phyloP scores from a whole-genome alignment of 2,329 filamentous ascomycete species.

The Thielaviopsis ethacetica region DNA sequence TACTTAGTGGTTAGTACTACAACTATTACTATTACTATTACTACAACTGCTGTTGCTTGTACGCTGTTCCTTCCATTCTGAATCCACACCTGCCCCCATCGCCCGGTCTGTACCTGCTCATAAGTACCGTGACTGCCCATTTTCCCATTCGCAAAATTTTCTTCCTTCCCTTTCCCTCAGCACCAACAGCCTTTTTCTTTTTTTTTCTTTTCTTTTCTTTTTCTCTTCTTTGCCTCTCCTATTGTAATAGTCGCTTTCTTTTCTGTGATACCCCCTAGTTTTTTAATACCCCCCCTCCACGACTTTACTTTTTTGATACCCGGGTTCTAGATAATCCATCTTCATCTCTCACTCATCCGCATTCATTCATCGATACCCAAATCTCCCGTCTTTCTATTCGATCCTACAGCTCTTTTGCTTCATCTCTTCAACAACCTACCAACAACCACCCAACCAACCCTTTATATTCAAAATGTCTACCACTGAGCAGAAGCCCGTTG shows the following conservation, averaged over 20 bases:
- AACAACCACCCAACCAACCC: background rate
- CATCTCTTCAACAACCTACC: constrained; percentile 10
- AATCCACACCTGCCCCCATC: constrained; percentile 10
- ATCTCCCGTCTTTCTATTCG: constrained; percentile 21
- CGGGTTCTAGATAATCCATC: constrained; percentile 11
- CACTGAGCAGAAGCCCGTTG: constrained; percentile 49
- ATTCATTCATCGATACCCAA: constrained; percentile 17
- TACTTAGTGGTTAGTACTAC: background rate
- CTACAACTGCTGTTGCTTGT: too few species aligned
- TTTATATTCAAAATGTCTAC: constrained; percentile 49
- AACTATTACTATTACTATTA: too few species aligned
- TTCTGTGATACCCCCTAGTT: constrained; percentile 21
- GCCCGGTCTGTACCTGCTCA: constrained; percentile 17
- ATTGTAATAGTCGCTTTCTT: constrained; percentile 23
- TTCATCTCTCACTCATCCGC: constrained; percentile 11
- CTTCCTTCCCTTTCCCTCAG: constrained; percentile 21
- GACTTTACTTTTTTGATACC: constrained; percentile 12
- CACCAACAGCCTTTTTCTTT: constrained; percentile 17
- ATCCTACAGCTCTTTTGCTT: constrained; percentile 13
- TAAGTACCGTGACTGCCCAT: constrained; percentile 27
- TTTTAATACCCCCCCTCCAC: constrained; percentile 10
- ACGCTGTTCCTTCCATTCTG: background rate
- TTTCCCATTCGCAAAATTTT: constrained; percentile 18
- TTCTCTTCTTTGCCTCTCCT: constrained; percentile 31
- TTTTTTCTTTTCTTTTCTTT: constrained; percentile 28